Conservation (phyloP, 371 early-diverging fungal genomes). For the Basidiobolus meristosporus region DNA sequence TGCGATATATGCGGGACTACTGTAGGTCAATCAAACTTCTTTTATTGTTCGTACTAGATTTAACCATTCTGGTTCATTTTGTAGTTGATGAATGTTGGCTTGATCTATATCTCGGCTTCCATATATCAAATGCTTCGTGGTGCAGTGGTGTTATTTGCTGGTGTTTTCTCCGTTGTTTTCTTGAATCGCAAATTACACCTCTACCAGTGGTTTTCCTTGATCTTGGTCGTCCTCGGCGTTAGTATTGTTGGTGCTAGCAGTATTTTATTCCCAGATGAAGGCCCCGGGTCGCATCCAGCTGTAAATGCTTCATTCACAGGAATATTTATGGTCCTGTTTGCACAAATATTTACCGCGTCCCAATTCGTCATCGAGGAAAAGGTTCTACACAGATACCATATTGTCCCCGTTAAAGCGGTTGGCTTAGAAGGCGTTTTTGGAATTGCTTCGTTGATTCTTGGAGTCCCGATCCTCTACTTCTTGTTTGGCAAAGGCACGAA, state of each 20-base stretch:
- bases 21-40: conserved; percentile 16
- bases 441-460: conserved; percentile 35
- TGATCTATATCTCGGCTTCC: conserved; percentile 78
- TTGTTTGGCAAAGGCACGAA: conserved; percentile 38
- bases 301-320: conserved; percentile 31
- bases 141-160: conserved; percentile 85
- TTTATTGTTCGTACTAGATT: too few species aligned
- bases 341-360: conserved; percentile 79
- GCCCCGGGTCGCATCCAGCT: not conserved
- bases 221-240: conserved; percentile 63
- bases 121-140: conserved; percentile 96
- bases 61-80: too few species aligned
- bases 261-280: conserved; percentile 15
- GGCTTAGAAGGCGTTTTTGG: conserved; percentile 90
- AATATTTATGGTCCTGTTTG: conserved; percentile 62
- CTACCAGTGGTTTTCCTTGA: conserved; percentile 67
- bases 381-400: conserved; percentile 53
- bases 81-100: conserved; percentile 81
- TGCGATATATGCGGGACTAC: conserved; percentile 88
- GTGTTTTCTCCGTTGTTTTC: conserved; percentile 66
- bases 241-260: conserved; percentile 69
- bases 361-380: conserved; percentile 93
- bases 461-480: conserved; percentile 62
- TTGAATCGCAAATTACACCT: conserved; percentile 48
- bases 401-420: conserved; percentile 75